Evolutionary conservation across 257 asterid genomes (phyloP), one percentile per base, ranked within the genome.

Genomic region (Mitragyna speciosa): DNA sequence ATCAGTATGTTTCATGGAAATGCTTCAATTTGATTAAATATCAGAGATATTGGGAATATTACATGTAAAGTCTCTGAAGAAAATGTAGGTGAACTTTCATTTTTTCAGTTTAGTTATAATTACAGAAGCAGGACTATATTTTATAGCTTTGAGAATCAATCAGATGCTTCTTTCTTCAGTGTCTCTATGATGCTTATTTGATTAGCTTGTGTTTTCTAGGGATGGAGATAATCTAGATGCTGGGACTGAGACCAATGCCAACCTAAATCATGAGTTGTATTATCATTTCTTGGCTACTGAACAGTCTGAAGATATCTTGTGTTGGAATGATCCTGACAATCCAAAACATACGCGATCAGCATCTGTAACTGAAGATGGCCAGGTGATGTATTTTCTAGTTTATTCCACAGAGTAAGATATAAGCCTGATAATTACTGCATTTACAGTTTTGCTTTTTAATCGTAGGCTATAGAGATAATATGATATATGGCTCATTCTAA

Each of bases 261-360:
- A 89, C 81, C 86, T 96, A n/a, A 89, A 94, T 82, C 98, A 96
- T 79, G 94, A 94, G 83, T 41, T 96, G 22, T 96, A 96, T 84
- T 96, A 94, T 86, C 99, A 96, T 88, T 88, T 92, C 56, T 80
- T 96, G 88, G 98, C 98, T n/a, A 90, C 91, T 0, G 89, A 92
- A 83, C 99, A 96, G 83, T 91, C 95, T 68, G 95, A 96, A 81
- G 98, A 96, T 86, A 86, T 92, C 83, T 88, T 94, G 80, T 89
- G 95, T 82, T 96, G 97, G 97, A 92, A 87, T 69, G 97, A 94
- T 85, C 86, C 90, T 16, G 95, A 90, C 39, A 94, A 91, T 82
- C 97, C 99, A 59, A 91, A 88, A 63, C 92, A 96, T 81, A 84
- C 93, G 24, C 96, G 83, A 80, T 75, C 78, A 3, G 94, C 93